phyloP scores from a whole-genome alignment of 1,139 yeast genomes.

The Debaryomyces fabryi region DNA sequence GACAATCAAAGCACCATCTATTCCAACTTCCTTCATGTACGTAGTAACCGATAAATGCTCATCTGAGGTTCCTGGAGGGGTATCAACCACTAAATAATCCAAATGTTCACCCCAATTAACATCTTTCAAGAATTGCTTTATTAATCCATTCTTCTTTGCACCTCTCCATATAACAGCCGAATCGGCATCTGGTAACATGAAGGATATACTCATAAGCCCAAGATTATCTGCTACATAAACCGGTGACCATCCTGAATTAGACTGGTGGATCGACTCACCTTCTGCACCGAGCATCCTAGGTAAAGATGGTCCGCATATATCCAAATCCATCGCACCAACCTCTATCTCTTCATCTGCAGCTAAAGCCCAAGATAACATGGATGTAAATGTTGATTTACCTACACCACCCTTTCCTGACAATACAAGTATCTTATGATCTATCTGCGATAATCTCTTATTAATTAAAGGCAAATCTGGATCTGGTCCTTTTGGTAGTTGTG shows the following conservation, averaged over 20 bases:
- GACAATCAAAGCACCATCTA: constrained; percentile 93
- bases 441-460: constrained; percentile 62
- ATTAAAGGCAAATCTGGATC: constrained; percentile 92
- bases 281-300: constrained; percentile 94
- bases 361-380: constrained; percentile 94
- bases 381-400: constrained; percentile 93
- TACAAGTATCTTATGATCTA: constrained; percentile 82
- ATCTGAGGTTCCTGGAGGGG: constrained; percentile 99
- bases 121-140: constrained; percentile 91
- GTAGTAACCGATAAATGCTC: constrained; percentile 91
- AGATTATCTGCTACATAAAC: constrained; percentile 93
- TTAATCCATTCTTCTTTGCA: constrained; percentile 87
- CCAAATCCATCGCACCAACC: constrained; percentile 96
- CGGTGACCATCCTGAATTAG: constrained; percentile 95
- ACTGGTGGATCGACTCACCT: constrained; percentile 83
- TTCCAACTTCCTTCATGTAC: constrained; percentile 85
- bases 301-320: constrained; percentile 96
- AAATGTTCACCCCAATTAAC: constrained; percentile 91
- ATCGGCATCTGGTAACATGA: constrained; percentile 91
- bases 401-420: constrained; percentile 98
- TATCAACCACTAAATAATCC: constrained; percentile 89
- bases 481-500: constrained; percentile 85
- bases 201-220: constrained; percentile 94
- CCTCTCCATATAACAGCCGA: constrained; percentile 98
- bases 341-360: constrained; percentile 87